Evolutionary conservation across 352 stramenopile species (phyloP).

Genomic region (Pythium periplocum): DNA sequence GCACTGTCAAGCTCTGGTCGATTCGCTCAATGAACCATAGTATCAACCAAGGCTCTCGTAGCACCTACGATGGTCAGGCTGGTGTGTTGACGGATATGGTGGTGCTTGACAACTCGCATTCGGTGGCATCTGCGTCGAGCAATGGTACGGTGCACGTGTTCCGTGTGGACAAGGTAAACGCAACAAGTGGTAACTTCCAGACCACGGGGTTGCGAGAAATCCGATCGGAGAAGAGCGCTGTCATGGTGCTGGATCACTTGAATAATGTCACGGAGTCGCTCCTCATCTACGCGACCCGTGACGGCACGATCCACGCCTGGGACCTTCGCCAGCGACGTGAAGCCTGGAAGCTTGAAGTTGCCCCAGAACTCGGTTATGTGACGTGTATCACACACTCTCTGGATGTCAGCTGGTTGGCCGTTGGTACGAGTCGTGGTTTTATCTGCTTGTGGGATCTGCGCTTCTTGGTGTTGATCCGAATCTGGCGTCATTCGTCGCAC

Average conservation of each 20-base stretch:
- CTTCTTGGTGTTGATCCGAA: conserved; percentile 92
- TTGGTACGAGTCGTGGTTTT: conserved; percentile 92
- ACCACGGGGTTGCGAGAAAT: conserved; percentile 69
- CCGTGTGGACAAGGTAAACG: conserved; percentile 90
- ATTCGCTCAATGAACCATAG: conserved; percentile 91
- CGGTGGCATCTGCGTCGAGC: conserved; percentile 87
- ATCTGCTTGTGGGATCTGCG: conserved; percentile 96
- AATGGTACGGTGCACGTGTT: conserved; percentile 95
- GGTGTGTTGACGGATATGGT: conserved; percentile 91
- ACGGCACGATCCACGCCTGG: conserved; percentile 87
- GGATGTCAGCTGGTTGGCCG: conserved; percentile 94
- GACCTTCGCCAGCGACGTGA: conserved; percentile 89
- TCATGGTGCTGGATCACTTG: conserved; percentile 94
- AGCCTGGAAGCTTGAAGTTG: conserved; percentile 90
- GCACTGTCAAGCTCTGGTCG: conserved; percentile 95
- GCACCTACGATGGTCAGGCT: conserved; percentile 92
- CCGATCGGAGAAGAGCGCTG: conserved; percentile 83
- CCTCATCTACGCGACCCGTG: conserved; percentile 92
- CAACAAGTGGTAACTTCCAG: conserved; percentile 64
- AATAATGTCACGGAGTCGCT: conserved; percentile 93
- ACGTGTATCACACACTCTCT: conserved; percentile 94
- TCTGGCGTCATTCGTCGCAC: conserved; percentile 95
- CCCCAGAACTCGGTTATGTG: conserved; percentile 93
- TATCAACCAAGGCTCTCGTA: conserved; percentile 89
- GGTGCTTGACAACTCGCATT: conserved; percentile 96